Conservation (phyloP, 129 eudicot species). For the Lactuca sativa region DNA sequence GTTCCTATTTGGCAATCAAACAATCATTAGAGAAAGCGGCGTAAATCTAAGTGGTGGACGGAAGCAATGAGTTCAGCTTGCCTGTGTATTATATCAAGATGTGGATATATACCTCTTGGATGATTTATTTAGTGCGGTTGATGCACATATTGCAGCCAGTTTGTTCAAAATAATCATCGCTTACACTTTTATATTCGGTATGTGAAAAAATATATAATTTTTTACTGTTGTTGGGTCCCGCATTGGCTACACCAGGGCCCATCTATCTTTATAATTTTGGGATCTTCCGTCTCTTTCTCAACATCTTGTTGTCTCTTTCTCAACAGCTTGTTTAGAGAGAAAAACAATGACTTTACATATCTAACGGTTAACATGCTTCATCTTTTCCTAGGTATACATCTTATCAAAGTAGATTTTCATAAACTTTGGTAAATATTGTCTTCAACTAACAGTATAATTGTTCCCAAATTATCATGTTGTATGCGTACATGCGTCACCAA, state of each 20-base stretch:
- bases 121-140: constrained; percentile 88
- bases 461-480: too few species aligned
- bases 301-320: too few species aligned
- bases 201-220: too few species aligned
- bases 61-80: constrained; percentile 82
- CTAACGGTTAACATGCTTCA: background rate
- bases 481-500: too few species aligned
- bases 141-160: constrained; percentile 78
- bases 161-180: constrained; percentile 51
- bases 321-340: too few species aligned
- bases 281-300: too few species aligned
- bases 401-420: too few species aligned
- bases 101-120: constrained; percentile 81
- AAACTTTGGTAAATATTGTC: too few species aligned
- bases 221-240: background rate
- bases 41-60: constrained; percentile 88
- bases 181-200: background rate
- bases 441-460: too few species aligned
- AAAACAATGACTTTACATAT: too few species aligned
- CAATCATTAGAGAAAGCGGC: constrained; percentile 81
- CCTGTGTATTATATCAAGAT: constrained; percentile 73
- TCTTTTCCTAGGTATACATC: constrained; percentile 49
- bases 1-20: constrained; percentile 64
- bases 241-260: background rate
- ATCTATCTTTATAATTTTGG: too few species aligned